phyloP scores from a whole-genome alignment of 805 yeast species.

The Aciculoconidium aculeatum region DNA sequence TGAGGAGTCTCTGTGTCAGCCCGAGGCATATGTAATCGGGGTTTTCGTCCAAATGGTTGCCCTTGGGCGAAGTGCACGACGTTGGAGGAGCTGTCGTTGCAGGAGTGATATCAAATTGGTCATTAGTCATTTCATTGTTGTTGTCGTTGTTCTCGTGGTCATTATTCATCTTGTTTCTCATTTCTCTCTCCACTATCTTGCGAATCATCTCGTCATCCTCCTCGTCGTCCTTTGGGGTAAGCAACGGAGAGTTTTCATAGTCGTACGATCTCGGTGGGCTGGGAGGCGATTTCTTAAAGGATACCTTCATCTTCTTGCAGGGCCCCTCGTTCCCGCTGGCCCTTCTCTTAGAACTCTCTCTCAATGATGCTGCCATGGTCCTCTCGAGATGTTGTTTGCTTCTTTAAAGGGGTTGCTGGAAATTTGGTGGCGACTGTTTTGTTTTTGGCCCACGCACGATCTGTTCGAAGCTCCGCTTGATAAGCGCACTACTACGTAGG shows the following conservation, averaged over 20 bases:
- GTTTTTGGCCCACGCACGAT: no score
- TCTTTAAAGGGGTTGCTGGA: no score
- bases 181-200: no score
- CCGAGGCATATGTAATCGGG: conserved; percentile 33
- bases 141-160: conserved; percentile 5
- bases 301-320: conserved; percentile 20
- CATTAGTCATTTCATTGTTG: not conserved
- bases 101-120: conserved; percentile 3
- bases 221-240: conserved; percentile 39
- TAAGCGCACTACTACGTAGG: no score
- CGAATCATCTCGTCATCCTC: conserved; percentile 21
- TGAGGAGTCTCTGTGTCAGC: conserved; percentile 26
- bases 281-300: conserved; percentile 11
- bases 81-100: conserved; percentile 7
- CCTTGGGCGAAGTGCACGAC: conserved; percentile 7
- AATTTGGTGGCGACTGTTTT: no score
- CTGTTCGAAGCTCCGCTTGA: no score
- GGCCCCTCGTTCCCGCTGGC: no score
- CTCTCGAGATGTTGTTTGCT: no score
- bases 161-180: no score
- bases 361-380: no score
- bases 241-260: conserved; percentile 29
- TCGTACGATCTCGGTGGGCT: conserved; percentile 19
- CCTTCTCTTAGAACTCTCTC: no score
- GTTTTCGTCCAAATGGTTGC: conserved; percentile 18